Conservation (phyloP, 176 grass and related monocot species). For the Eleusine indica region DNA sequence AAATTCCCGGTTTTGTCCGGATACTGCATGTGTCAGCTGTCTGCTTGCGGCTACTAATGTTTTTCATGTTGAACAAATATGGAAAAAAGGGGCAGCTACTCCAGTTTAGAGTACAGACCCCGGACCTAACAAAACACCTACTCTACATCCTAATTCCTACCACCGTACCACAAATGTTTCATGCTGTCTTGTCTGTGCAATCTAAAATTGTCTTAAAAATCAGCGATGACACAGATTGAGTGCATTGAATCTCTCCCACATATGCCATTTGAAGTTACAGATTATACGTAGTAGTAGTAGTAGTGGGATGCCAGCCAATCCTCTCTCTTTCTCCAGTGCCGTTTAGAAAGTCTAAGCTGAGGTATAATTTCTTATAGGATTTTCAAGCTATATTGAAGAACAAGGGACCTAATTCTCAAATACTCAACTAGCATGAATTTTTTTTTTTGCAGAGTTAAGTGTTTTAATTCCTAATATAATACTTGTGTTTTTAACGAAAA, state of each 20-base stretch:
- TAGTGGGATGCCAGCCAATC: not conserved
- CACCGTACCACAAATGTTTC: slow-evolving; percentile 23
- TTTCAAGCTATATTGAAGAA: not conserved
- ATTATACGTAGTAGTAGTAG: not conserved
- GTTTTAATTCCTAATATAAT: too few species aligned
- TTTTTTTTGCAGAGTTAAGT: too few species aligned
- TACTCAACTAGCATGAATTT: not conserved
- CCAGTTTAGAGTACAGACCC: slow-evolving; percentile 46
- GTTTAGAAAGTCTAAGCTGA: not conserved
- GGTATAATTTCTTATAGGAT: slow-evolving; percentile 33
- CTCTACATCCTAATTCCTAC: slow-evolving; percentile 33
- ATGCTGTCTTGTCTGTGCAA: not conserved
- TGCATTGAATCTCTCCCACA: slow-evolving; percentile 13
- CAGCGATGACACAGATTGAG: not conserved
- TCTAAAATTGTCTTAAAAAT: slow-evolving; percentile 9
- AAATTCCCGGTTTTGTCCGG: slow-evolving; percentile 28
- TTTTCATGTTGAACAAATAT: slow-evolving; percentile 34
- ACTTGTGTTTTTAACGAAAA: too few species aligned
- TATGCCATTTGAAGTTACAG: slow-evolving; percentile 20
- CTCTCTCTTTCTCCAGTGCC: not conserved
- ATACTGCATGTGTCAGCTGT: slow-evolving; percentile 34
- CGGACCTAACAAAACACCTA: slow-evolving; percentile 43
- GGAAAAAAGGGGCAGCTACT: slow-evolving; percentile 35
- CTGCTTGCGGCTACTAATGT: slow-evolving; percentile 29
- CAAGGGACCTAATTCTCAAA: not conserved